A percentile compares a stretch with the other conserved stretches of the same genome.
These are phyloP conservation scores for Aureobasidium mangrovei DNA, from an alignment of 2,329 filamentous ascomycete genomes.

Conservation along the genomic window DNA sequence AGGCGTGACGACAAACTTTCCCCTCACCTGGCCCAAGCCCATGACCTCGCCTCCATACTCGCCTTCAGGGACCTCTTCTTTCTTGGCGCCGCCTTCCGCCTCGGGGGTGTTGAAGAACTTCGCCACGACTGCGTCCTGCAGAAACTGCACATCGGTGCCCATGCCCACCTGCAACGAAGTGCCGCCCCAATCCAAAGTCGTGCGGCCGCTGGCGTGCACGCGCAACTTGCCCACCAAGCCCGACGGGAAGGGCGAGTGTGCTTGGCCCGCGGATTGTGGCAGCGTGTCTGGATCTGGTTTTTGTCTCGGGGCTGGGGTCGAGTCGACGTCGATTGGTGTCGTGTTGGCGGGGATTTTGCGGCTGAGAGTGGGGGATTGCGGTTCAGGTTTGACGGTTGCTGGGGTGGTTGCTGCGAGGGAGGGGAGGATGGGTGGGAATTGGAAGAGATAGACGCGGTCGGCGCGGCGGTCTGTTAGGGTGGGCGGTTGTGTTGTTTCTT, in stretches of 20 bases:
- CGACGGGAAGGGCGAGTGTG: conserved; percentile 29
- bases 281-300: conserved; percentile 23
- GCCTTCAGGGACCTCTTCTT: conserved; percentile 21
- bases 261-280: conserved; percentile 18
- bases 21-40: conserved; percentile 54
- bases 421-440: conserved; percentile 55
- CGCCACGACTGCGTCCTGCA: conserved; percentile 50
- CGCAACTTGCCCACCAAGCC: conserved; percentile 50
- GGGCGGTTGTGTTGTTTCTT: not conserved
- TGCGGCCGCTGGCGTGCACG: conserved; percentile 52
- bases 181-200: conserved; percentile 55
- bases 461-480: conserved; percentile 32
- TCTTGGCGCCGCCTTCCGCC: conserved; percentile 19
- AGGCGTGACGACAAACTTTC: conserved; percentile 55
- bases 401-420: conserved; percentile 39
- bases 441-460: conserved; percentile 53
- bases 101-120: conserved; percentile 23
- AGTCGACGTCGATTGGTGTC: conserved; percentile 2
- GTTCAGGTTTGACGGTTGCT: conserved; percentile 20
- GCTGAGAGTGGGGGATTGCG: conserved; percentile 12
- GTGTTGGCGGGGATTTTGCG: not conserved
- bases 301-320: not conserved
- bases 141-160: conserved; percentile 47
- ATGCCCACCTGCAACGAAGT: conserved; percentile 50
- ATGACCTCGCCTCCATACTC: conserved; percentile 36